Evolutionary conservation across 768 basidiomycete species (phyloP).

Genomic region (Pleurotus platypus): DNA sequence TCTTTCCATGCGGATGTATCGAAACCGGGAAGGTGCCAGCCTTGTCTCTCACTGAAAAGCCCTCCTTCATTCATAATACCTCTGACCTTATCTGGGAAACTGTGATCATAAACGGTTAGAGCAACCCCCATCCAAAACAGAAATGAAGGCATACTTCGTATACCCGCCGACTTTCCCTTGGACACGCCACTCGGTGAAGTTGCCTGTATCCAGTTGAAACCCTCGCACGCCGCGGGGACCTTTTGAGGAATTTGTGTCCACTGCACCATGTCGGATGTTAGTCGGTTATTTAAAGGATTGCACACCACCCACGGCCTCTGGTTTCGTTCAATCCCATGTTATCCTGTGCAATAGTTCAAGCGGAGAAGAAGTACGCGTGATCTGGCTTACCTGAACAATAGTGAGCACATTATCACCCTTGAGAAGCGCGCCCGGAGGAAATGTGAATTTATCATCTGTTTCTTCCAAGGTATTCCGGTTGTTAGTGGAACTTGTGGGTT

Average conservation of each 20-base stretch:
- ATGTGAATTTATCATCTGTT: conserved; percentile 61
- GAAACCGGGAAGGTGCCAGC: conserved; percentile 77
- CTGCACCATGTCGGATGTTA: conserved; percentile 16
- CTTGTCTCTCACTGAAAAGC: conserved; percentile 58
- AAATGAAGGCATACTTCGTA: conserved; percentile 36
- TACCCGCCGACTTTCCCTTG: conserved; percentile 79
- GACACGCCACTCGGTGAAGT: conserved; percentile 64
- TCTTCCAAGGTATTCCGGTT: conserved; percentile 58
- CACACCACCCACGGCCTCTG: conserved; percentile 32
- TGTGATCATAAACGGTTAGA: conserved; percentile 21
- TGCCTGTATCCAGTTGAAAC: conserved; percentile 60
- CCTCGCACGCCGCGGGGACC: conserved; percentile 78
- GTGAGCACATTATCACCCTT: conserved; percentile 74
- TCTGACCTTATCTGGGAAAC: conserved; percentile 71
- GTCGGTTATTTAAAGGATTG: too few species aligned
- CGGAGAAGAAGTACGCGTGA: not conserved
- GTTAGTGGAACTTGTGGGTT: conserved; percentile 54
- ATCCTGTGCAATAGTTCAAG: conserved; percentile 39
- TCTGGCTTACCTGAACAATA: conserved; percentile 53
- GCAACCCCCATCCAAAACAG: not conserved
- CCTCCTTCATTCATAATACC: conserved; percentile 74
- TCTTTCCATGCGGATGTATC: conserved; percentile 56
- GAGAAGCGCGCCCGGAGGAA: conserved; percentile 53
- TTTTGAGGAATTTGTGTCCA: conserved; percentile 51
- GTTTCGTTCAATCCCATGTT: conserved; percentile 79